phyloP scores from a whole-genome alignment of 164 flowering plant genomes.

The Vitis amurensis region DNA sequence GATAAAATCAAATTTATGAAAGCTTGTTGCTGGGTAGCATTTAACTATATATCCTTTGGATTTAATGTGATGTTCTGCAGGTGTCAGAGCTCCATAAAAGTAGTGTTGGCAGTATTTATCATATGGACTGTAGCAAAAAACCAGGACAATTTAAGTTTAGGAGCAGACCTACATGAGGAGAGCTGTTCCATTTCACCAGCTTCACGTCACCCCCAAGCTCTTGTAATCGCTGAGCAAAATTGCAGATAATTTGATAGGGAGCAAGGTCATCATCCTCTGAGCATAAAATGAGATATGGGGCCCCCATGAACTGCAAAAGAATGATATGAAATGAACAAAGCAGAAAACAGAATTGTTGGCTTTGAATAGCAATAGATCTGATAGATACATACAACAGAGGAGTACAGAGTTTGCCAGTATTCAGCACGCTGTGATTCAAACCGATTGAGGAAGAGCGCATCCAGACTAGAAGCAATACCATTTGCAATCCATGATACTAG shows the following conservation, averaged over 20 bases:
- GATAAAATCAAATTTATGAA: background rate
- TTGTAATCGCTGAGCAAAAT: constrained; percentile 72
- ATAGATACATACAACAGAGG: constrained; percentile 66
- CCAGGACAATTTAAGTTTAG: constrained; percentile 2
- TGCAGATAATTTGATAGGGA: constrained; percentile 60
- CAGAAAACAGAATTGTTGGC: background rate
- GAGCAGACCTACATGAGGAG: constrained; percentile 83
- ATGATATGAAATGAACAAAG: constrained; percentile 4
- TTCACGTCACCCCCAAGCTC: constrained; percentile 83
- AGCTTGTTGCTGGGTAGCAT: background rate
- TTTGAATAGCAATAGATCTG: background rate
- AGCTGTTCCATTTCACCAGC: constrained; percentile 66
- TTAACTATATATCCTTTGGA: background rate
- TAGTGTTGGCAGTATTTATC: too few species aligned
- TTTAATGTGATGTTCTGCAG: too few species aligned
- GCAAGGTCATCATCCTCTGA: constrained; percentile 91
- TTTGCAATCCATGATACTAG: constrained; percentile 66
- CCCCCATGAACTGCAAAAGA: constrained; percentile 62
- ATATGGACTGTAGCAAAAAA: too few species aligned
- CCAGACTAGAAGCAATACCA: constrained; percentile 67
- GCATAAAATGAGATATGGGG: constrained; percentile 80
- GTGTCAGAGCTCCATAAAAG: too few species aligned
- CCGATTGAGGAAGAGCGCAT: constrained; percentile 70
- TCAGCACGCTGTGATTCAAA: constrained; percentile 94
- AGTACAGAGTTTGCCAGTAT: constrained; percentile 92